Conservation (phyloP, 495 filamentous ascomycete species). For the Neurospora cerealis region DNA sequence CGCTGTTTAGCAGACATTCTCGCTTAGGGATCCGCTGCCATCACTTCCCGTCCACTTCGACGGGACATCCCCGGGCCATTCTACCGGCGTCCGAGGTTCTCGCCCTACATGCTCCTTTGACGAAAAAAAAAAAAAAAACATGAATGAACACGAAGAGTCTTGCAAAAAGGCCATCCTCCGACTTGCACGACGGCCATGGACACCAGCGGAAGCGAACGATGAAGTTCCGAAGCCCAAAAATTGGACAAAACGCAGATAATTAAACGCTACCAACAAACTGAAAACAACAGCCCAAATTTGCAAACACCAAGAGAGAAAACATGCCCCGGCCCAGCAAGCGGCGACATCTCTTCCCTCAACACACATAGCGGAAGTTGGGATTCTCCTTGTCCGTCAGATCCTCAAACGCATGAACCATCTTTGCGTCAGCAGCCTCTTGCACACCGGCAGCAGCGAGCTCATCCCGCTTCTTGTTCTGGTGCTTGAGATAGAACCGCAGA, state of each 20-base stretch:
- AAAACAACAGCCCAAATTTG: neutral
- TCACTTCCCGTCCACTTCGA: too few relatives aligned
- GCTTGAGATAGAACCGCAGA: conserved; percentile 37
- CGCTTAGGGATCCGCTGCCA: neutral
- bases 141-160: neutral
- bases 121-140: neutral
- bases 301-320: neutral
- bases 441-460: conserved; percentile 31
- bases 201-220: neutral
- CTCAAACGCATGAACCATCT: conserved; percentile 41
- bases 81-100: neutral
- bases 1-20: too few relatives aligned
- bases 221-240: neutral
- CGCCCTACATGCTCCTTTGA: neutral
- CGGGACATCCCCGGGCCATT: neutral
- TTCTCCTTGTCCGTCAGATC: conserved; percentile 53
- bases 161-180: neutral
- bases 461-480: conserved; percentile 40
- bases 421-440: conserved; percentile 29
- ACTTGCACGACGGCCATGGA: neutral
- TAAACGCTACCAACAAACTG: neutral
- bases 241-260: neutral
- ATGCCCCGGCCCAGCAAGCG: neutral
- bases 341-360: neutral
- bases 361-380: conserved; percentile 43